Conservation (phyloP, 2,329 filamentous ascomycete species). For the Cladobotryum protrusum region DNA sequence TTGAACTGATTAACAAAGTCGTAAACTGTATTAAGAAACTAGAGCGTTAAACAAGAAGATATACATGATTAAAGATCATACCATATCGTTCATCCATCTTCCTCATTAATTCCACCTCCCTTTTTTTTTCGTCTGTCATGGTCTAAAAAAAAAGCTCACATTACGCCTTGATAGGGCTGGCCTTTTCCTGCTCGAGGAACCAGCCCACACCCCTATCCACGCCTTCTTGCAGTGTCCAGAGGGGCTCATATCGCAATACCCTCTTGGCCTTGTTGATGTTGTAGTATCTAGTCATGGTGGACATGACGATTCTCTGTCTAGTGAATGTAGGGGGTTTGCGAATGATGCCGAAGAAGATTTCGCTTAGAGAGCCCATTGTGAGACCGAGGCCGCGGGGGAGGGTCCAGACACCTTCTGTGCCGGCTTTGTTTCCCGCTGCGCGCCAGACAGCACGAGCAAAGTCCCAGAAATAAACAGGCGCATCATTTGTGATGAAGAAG, state of each 20-base stretch:
- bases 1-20: no score
- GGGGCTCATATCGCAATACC: constrained; percentile 62
- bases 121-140: not conserved
- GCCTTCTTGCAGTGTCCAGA: constrained; percentile 62
- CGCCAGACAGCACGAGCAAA: constrained; percentile 74
- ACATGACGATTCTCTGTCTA: constrained; percentile 56
- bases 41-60: no score
- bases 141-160: not conserved
- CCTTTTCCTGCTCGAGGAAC: constrained; percentile 47
- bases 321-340: constrained; percentile 52
- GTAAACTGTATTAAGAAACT: no score
- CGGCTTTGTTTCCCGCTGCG: constrained; percentile 47
- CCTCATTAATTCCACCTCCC: not conserved
- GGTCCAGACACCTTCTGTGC: constrained; percentile 49
- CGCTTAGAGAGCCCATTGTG: constrained; percentile 46
- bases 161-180: constrained; percentile 19
- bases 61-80: constrained; percentile 1
- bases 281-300: constrained; percentile 72
- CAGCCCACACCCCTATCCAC: constrained; percentile 47
- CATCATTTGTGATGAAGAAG: constrained; percentile 87
- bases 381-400: constrained; percentile 48
- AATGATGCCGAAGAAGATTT: constrained; percentile 44
- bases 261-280: constrained; percentile 68
- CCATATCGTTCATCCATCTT: not conserved
- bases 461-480: constrained; percentile 87